A percentile compares a stretch with the other conserved stretches of the same genome.
Evolutionary conservation across 805 yeast genomes (phyloP).

Genomic region (Starmera amethionina): DNA sequence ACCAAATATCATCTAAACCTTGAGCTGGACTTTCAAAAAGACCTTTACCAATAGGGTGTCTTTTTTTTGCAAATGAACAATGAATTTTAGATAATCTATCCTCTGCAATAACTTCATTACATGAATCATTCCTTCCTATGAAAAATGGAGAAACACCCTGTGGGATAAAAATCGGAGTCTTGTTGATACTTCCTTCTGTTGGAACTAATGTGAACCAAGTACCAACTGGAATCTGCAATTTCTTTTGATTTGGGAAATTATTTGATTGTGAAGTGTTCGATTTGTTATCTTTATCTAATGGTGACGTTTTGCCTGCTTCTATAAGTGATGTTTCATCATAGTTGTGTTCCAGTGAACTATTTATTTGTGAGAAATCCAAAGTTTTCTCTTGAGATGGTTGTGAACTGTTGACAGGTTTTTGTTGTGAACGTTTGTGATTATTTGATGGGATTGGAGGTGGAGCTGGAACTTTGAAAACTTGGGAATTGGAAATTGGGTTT

Average conservation of each 20-base stretch:
- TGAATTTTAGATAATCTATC: conserved; percentile 78
- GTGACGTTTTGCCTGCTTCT: conserved; percentile 4
- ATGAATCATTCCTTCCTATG: conserved; percentile 62
- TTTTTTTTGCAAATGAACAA: conserved; percentile 54
- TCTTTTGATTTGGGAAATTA: conserved; percentile 8
- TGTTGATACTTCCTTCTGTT: conserved; percentile 32
- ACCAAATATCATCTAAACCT: conserved; percentile 68
- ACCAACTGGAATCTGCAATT: conserved; percentile 35
- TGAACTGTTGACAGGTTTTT: not conserved
- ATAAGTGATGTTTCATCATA: conserved; percentile 15
- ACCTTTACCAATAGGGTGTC: conserved; percentile 50
- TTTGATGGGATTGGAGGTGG: conserved; percentile 4
- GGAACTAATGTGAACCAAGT: conserved; percentile 56
- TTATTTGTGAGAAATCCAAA: conserved; percentile 1
- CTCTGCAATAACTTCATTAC: conserved; percentile 57
- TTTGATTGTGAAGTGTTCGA: conserved; percentile 10
- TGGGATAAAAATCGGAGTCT: conserved; percentile 43
- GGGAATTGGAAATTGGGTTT: conserved; percentile 3
- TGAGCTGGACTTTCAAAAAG: conserved; percentile 65
- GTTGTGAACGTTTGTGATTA: not conserved
- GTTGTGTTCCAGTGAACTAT: conserved; percentile 7
- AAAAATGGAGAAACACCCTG: conserved; percentile 60
- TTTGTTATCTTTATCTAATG: not conserved
- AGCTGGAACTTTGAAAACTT: conserved; percentile 15
- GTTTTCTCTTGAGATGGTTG: conserved; percentile 5